These are phyloP conservation scores for Cercis canadensis DNA, from an alignment of 306 rosid species.

Conservation along the genomic window DNA sequence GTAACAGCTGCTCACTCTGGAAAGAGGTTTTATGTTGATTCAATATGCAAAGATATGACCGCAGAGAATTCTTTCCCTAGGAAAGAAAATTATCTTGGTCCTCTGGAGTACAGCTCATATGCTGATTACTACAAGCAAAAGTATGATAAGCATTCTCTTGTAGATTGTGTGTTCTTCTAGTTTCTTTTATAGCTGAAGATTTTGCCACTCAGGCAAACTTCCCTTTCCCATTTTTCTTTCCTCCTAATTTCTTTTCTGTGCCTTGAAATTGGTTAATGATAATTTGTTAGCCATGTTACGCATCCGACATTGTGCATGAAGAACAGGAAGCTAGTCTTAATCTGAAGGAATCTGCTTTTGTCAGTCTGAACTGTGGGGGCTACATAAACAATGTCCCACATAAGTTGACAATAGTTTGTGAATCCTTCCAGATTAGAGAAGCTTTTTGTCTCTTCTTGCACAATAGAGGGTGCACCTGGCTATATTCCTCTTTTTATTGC, in stretches of 20 bases:
- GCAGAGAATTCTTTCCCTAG: slow-evolving; percentile 96
- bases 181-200: slow-evolving; percentile 8
- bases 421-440: slow-evolving; percentile 62
- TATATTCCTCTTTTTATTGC: slow-evolving; percentile 45
- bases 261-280: slow-evolving; percentile 36
- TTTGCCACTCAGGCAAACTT: slow-evolving; percentile 26
- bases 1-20: slow-evolving; percentile 99
- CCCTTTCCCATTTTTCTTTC: slow-evolving; percentile 29
- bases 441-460: slow-evolving; percentile 79
- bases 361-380: slow-evolving; percentile 44
- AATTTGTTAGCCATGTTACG: slow-evolving; percentile 55
- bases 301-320: slow-evolving; percentile 64
- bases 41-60: slow-evolving; percentile 84
- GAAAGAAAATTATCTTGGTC: slow-evolving; percentile 99
- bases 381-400: slow-evolving; percentile 40
- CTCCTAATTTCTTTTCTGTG: background rate
- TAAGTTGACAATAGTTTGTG: slow-evolving; percentile 46
- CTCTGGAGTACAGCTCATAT: slow-evolving; percentile 96
- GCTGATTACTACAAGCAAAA: slow-evolving; percentile 98
- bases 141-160: slow-evolving; percentile 58
- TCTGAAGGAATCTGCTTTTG: slow-evolving; percentile 67
- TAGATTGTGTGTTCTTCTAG: slow-evolving; percentile 23
- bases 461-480: slow-evolving; percentile 72
- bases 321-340: slow-evolving; percentile 59
- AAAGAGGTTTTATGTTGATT: slow-evolving; percentile 97